phyloP scores from a whole-genome alignment of 2,329 filamentous ascomycete genomes.

The Botrytis sinoallii region DNA sequence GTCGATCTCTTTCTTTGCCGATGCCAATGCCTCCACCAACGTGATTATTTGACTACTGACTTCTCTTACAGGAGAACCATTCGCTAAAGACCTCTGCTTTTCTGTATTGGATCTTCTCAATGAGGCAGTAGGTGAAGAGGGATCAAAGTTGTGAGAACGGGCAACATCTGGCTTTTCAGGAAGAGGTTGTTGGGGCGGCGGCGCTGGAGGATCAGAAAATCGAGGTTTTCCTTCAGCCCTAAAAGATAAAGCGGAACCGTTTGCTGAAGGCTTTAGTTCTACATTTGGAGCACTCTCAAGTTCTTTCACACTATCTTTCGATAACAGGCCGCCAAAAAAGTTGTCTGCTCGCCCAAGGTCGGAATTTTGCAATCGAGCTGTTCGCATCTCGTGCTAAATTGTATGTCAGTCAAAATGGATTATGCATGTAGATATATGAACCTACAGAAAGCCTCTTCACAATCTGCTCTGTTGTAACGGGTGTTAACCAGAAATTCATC shows the following conservation, averaged over 20 bases:
- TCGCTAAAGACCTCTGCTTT: slow-evolving; percentile 58
- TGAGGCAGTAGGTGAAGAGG: slow-evolving; percentile 48
- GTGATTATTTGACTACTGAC: slow-evolving; percentile 72
- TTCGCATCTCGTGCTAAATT: slow-evolving; percentile 78
- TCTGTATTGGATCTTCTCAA: slow-evolving; percentile 76
- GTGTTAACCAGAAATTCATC: slow-evolving; percentile 80
- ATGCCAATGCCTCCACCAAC: slow-evolving; percentile 79
- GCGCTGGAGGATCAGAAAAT: slow-evolving; percentile 90
- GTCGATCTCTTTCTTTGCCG: slow-evolving; percentile 82
- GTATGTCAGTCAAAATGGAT: slow-evolving; percentile 28
- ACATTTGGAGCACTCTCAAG: slow-evolving; percentile 49
- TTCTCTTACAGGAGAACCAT: slow-evolving; percentile 49
- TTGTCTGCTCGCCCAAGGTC: slow-evolving; percentile 80
- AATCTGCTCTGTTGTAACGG: slow-evolving; percentile 90
- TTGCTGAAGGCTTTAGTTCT: slow-evolving; percentile 50
- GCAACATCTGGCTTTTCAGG: slow-evolving; percentile 84
- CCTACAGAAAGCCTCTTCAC: slow-evolving; percentile 63
- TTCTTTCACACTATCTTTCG: slow-evolving; percentile 65
- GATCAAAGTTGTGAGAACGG: slow-evolving; percentile 43
- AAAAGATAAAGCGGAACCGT: slow-evolving; percentile 45
- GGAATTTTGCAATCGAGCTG: slow-evolving; percentile 80
- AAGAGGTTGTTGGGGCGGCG: slow-evolving; percentile 86
- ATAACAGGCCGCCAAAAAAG: slow-evolving; percentile 74
- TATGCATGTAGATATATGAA: slow-evolving; percentile 10
- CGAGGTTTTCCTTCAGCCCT: slow-evolving; percentile 75